Evolutionary conservation across 2,329 filamentous ascomycete species (phyloP).

Genomic region (Teratosphaeria gauchensis): DNA sequence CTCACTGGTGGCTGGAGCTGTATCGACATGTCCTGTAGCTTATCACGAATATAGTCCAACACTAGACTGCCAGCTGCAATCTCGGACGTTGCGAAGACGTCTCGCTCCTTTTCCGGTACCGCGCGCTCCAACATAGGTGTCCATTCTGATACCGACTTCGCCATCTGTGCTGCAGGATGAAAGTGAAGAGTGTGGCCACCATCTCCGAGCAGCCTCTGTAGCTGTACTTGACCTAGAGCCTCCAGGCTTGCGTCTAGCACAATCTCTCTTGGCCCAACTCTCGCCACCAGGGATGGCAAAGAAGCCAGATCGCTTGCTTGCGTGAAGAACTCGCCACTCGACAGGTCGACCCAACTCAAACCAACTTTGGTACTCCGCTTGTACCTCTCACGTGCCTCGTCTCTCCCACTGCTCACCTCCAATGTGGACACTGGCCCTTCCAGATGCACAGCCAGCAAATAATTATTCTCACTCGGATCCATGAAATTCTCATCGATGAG

Average conservation of each 20-base stretch:
- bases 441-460: constrained; percentile 70
- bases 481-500: constrained; percentile 97
- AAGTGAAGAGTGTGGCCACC: constrained; percentile 63
- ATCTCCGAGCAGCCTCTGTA: constrained; percentile 24
- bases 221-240: constrained; percentile 29
- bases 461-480: constrained; percentile 89
- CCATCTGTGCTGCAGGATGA: constrained; percentile 39
- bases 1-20: constrained; percentile 75
- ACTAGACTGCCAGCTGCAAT: constrained; percentile 67
- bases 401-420: constrained; percentile 2
- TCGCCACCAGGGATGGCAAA: constrained; percentile 70
- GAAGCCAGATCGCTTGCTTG: constrained; percentile 62
- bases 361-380: constrained; percentile 46
- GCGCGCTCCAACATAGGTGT: constrained; percentile 64
- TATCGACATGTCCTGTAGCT: constrained; percentile 66
- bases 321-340: constrained; percentile 88
- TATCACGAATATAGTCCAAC: constrained; percentile 73
- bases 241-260: constrained; percentile 55
- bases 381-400: constrained; percentile 24
- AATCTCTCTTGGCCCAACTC: constrained; percentile 76
- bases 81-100: constrained; percentile 58
- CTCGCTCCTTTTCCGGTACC: constrained; percentile 44
- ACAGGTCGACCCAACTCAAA: constrained; percentile 87
- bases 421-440: constrained; percentile 19
- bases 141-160: constrained; percentile 55